Conservation (phyloP, 805 yeast genomes). For the Saccharomycopsis oosterbeekiorum region DNA sequence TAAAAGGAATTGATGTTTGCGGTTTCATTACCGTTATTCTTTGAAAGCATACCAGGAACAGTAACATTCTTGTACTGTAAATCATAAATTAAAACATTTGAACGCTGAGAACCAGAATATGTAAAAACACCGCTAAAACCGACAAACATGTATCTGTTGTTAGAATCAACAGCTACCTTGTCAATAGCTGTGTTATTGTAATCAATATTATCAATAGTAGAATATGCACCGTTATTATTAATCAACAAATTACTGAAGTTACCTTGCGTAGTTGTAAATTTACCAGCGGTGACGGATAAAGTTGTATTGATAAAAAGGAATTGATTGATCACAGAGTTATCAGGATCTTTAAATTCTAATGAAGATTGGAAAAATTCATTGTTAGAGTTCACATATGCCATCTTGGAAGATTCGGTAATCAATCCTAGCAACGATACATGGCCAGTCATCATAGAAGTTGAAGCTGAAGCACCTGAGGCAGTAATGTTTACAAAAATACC, state of each 20-base stretch:
- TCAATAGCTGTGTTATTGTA: slow-evolving; percentile 16
- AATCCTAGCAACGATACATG: slow-evolving; percentile 20
- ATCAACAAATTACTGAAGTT: slow-evolving; percentile 10
- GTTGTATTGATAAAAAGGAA: slow-evolving; percentile 14
- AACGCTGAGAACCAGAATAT: slow-evolving; percentile 21
- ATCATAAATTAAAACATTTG: slow-evolving; percentile 47
- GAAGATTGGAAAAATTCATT: slow-evolving; percentile 22
- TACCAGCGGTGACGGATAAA: slow-evolving; percentile 21
- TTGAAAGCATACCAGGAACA: slow-evolving; percentile 36
- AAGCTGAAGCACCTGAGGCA: slow-evolving; percentile 8
- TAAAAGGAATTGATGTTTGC: slow-evolving; percentile 34
- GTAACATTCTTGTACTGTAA: slow-evolving; percentile 33
- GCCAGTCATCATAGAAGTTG: slow-evolving; percentile 23
- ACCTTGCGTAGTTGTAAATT: slow-evolving; percentile 21
- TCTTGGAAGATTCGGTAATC: slow-evolving; percentile 13
- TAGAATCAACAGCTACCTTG: slow-evolving; percentile 12
- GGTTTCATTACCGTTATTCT: slow-evolving; percentile 27
- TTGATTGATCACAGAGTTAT: slow-evolving; percentile 4
- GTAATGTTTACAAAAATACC: slow-evolving; percentile 26
- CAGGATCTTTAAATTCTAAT: slow-evolving; percentile 15
- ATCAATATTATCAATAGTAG: slow-evolving; percentile 20
- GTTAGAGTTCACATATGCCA: slow-evolving; percentile 20
- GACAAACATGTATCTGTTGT: slow-evolving; percentile 29
- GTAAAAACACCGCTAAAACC: slow-evolving; percentile 35
- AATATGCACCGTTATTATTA: slow-evolving; percentile 6